These are phyloP conservation scores for Casuarina cunninghamiana DNA, from an alignment of 306 rosid genomes.

Conservation along the genomic window DNA sequence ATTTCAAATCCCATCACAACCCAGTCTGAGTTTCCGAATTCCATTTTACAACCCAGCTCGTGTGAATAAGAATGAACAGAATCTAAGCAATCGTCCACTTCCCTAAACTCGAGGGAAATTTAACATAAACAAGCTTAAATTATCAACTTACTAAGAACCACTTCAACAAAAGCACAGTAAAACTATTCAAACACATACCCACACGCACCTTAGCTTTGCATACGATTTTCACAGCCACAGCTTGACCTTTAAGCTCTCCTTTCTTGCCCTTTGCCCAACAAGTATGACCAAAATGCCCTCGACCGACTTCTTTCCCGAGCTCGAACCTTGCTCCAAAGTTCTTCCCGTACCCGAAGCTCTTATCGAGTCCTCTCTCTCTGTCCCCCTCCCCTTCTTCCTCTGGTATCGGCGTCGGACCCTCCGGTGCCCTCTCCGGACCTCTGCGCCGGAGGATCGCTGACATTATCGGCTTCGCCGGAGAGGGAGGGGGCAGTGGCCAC, in stretches of 20 bases:
- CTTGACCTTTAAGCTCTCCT: constrained; percentile 81
- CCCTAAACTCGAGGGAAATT: neutral
- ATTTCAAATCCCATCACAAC: neutral
- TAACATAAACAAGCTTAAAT: neutral
- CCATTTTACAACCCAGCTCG: neutral
- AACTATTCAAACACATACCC: neutral
- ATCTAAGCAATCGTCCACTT: neutral
- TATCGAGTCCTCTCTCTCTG: constrained; percentile 71
- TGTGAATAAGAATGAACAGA: neutral
- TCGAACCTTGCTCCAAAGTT: constrained; percentile 83
- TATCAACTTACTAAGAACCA: neutral
- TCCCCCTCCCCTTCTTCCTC: constrained; percentile 65
- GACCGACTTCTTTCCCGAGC: constrained; percentile 88
- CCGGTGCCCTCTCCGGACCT: constrained; percentile 61
- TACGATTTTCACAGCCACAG: constrained; percentile 94
- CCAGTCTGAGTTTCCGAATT: neutral
- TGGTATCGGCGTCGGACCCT: constrained; percentile 83
- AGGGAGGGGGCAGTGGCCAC: constrained; percentile 95
- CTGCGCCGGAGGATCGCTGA: constrained; percentile 60
- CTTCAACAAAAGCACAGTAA: neutral
- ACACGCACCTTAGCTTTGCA: constrained; percentile 80
- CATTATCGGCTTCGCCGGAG: constrained; percentile 98
- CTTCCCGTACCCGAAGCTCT: constrained; percentile 82
- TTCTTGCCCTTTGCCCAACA: constrained; percentile 86
- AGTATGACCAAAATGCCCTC: constrained; percentile 98